Evolutionary conservation across 148 eudicot species (phyloP), one percentile per base, ranked within the genome.

Genomic region (Hydrangea macrophylla): DNA sequence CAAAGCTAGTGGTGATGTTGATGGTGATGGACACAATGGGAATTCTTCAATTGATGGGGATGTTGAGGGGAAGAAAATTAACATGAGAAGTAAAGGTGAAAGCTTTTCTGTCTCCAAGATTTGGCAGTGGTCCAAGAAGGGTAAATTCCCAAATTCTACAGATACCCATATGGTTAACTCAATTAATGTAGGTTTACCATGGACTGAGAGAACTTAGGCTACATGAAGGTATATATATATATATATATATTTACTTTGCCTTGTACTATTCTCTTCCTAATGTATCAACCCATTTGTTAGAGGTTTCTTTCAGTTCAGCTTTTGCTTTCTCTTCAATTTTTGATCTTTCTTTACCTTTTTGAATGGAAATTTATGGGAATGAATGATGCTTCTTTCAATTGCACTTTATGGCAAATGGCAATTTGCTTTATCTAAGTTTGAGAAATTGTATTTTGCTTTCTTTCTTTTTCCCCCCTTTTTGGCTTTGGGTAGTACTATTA

Each of bases 51-150:
- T 45, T 58, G 81, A 76, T 56, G 80, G 73, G 51, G 92, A 83
- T 65, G 39, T 54, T 51, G 83, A 83, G 61, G 96, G 85, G 65
- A 92, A 87, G 72, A 90, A 68, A 70, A 86, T 90, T 39, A 82
- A 72, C 70, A 71, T 65, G 25, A 76, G 90, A 56, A 79, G 79
- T 59, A 92, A 90, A 79, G 86, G 84, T 39, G 98, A 93, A 61
- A 88, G 95, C 78, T 81, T 90, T 72, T 93, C 98, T 13, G 95
- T 93, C 32, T 93, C 96, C 58, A 93, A 93, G 86, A 90, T 93
- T 58, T 93, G 98, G 98, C 72, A 80, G 65, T 93, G 96, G 98
- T 83, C 98, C 68, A 90, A 83, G 80, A 88, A 88, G 79, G 85
- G 81, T 65, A 85, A 85, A 65, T 82, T 75, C 68, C 76, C 80